Percentiles rank a stretch among this genome's conserved stretches.
Evolutionary conservation across 805 yeast genomes (phyloP).

Genomic region (Candida maesae): DNA sequence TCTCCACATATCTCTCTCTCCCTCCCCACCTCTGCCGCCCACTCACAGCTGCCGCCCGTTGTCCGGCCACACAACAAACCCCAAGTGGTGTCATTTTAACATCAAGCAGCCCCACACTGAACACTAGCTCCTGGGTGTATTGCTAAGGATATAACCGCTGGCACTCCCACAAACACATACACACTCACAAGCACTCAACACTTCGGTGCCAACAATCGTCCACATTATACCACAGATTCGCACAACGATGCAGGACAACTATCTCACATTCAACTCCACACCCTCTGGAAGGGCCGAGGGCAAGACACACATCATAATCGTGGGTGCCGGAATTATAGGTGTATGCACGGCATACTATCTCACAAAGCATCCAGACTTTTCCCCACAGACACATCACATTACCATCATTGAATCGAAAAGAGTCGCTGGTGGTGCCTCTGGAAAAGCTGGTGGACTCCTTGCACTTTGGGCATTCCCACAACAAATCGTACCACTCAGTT

Average conservation of each 20-base stretch:
- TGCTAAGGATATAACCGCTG: too few relatives aligned
- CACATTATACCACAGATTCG: neutral
- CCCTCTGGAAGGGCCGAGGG: conserved; percentile 37
- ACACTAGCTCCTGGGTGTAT: neutral
- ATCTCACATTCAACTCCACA: conserved; percentile 22
- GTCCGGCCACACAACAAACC: neutral
- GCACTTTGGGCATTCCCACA: conserved; percentile 98
- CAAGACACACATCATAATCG: conserved; percentile 75
- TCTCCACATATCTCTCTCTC: too few relatives aligned
- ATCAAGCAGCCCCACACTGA: neutral
- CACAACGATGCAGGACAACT: conserved; percentile 2
- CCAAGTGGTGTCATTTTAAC: conserved; percentile 1
- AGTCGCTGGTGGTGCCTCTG: conserved; percentile 96
- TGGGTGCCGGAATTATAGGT: conserved; percentile 96
- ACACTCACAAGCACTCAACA: too few relatives aligned
- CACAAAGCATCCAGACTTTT: conserved; percentile 77
- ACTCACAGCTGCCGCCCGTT: too few relatives aligned
- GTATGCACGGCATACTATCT: conserved; percentile 91
- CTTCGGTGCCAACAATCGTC: neutral
- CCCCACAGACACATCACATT: conserved; percentile 69
- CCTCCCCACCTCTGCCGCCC: too few relatives aligned
- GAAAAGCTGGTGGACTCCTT: conserved; percentile 94
- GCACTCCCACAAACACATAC: too few relatives aligned
- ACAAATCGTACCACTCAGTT: conserved; percentile 86
- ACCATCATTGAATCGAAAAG: conserved; percentile 84